Base-by-base conservation (phyloP, 2,329 filamentous ascomycete genomes). In the Trichoderma semiorbis region DNA sequence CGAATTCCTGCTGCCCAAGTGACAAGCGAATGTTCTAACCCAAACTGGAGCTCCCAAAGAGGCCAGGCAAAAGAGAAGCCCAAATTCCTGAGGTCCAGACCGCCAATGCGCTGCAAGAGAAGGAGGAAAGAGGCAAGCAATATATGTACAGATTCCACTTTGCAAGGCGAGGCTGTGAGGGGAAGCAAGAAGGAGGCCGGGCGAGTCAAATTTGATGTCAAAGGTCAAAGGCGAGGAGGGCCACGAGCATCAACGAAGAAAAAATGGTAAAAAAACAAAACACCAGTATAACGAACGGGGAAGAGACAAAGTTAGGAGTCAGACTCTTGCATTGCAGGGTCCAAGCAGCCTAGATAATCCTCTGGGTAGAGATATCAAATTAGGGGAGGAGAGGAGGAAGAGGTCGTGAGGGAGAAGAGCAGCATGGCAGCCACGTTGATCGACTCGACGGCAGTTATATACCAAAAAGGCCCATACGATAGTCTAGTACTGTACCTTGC, bases 381-480 rank as follows among this genome's bases (percentile, higher is more conserved):
- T 69, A 39, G 39, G 43, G 69, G n/a, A 50, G 30, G n/a, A 66
- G 67, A 66, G 47, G 53, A 34, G 36, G 53, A 18, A 71, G 61
- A 71, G 72, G 69, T 66, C 55, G 57, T 60, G 69, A 55, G 32
- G 24, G 26, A 66, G 67, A 61, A 65, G 70, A 32, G 67, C 36
- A 72, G 32, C 30, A 68, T 67, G 63, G 58, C 69, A 57, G 60
- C 63, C 39, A 71, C 61, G 34, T 47, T 43, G n/a, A 62, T 66
- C 36, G 71, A 65, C 32, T 68, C 8, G 43, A 63, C 34, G 70
- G 58, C 43, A 67, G 60, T 70, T 72, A 72, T 71, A 68, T 71
- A 73, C 61, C 62, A 60, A 24, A 39, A 21, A 30, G 32, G 21
- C 14, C 24, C 32, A 39, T 30, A 68, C 21, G 65, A 69, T 60